These are phyloP conservation scores for Chloranthus sessilifolius DNA, from an alignment of 164 flowering plant species.

Conservation along the genomic window DNA sequence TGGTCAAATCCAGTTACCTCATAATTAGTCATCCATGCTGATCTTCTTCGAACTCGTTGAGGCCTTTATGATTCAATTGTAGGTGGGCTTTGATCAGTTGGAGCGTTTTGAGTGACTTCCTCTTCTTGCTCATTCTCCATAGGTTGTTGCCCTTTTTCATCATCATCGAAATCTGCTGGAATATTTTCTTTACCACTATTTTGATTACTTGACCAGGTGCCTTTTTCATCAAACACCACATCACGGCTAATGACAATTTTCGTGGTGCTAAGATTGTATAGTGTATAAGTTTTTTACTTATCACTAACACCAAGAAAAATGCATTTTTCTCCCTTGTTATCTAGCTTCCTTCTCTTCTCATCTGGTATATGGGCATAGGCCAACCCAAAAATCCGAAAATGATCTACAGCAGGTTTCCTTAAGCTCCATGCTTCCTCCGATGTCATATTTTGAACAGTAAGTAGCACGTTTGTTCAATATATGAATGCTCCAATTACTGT, in stretches of 20 bases:
- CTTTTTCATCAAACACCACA: conserved; percentile 1
- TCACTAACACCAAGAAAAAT: too few relatives aligned
- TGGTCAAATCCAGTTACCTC: too few relatives aligned
- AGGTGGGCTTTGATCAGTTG: not conserved
- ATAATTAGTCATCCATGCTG: not conserved
- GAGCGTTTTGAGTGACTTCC: not conserved
- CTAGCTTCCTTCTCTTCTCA: too few relatives aligned
- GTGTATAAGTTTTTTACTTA: not conserved
- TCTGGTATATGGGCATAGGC: too few relatives aligned
- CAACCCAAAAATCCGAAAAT: too few relatives aligned
- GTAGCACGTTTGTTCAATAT: too few relatives aligned
- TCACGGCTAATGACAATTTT: not conserved
- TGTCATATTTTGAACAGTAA: too few relatives aligned
- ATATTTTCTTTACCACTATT: not conserved
- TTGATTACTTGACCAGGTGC: conserved; percentile 1
- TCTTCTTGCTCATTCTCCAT: not conserved
- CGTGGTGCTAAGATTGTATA: not conserved
- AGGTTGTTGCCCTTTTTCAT: not conserved
- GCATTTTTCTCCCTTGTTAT: too few relatives aligned
- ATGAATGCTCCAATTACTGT: too few relatives aligned
- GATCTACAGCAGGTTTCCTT: too few relatives aligned
- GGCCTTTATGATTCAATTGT: not conserved
- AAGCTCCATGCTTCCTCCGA: not conserved
- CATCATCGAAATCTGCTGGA: too few relatives aligned
- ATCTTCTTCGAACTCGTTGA: not conserved